Evolutionary conservation across 208 protist genomes (phyloP), one percentile per base, ranked within the genome.

Genomic region (Trypanosoma platydactyli): DNA sequence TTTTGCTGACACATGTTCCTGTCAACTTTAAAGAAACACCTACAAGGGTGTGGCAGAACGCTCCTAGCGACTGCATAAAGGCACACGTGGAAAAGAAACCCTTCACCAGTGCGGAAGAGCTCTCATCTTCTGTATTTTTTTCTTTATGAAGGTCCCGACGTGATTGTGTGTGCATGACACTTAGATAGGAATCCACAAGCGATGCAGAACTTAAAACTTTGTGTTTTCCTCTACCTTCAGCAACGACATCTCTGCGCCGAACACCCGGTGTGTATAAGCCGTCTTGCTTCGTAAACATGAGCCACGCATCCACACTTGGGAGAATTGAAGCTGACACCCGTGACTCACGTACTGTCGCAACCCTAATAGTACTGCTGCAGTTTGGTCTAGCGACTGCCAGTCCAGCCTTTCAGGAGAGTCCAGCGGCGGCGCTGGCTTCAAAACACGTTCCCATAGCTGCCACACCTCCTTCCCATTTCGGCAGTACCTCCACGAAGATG

Each of bases 41-140:
- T 24, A 92, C 50, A 30, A 92, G 59, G 4, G 79, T 72, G 59
- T 92, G 78, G 57, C 87, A 84, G 41, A 89, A 78, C 41, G 84
- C 20, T 52, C 18, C 1, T 18, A 68, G 27, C 11, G 51, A 35
- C 25, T 57, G 22, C 61, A 67, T 67, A 24, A 35, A 56, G 29
- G 38, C 41, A 27, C 24, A n/a, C 25, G 27, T 58, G 25, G 61
- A 48, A 25, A 20, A 7, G 22, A 48, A 30, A 16, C 40, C 13
- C 60, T 81, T 62, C 24, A 24, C 27, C 29, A 15, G 53, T 25
- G 24, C 67, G 16, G 49, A 15, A 20, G 15, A 24, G 52, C 59
- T 33, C 35, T 51, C 13, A 7, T 63, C 7, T 5, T 3, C 45
- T 65, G 12, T 24, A n/a, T 22, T 33, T 1, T 59, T 33, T 29